Percentiles rank a stretch among this genome's conserved stretches.
These are phyloP conservation scores for Ogataea salicorniae DNA, from an alignment of 805 yeast genomes.

Conservation along the genomic window DNA sequence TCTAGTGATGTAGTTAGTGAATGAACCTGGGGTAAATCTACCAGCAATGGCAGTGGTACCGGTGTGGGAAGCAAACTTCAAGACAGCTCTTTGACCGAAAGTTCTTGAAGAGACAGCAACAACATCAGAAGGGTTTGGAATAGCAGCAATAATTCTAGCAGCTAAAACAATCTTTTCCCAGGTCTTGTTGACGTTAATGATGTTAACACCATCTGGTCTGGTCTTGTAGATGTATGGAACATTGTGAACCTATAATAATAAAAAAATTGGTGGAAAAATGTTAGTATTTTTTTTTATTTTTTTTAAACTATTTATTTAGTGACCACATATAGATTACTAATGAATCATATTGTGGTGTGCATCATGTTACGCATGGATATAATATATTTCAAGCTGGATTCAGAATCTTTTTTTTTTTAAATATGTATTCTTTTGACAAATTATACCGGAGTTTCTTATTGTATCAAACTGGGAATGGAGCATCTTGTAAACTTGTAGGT, in stretches of 20 bases:
- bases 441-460: no score
- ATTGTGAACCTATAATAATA: conserved; percentile 72
- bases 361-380: no score
- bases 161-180: conserved; percentile 99
- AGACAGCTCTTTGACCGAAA: conserved; percentile 99
- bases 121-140: conserved; percentile 97
- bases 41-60: conserved; percentile 99
- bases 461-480: no score
- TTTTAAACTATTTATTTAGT: neutral
- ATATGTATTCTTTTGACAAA: no score
- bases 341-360: no score
- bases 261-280: conserved; percentile 1
- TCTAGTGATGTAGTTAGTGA: conserved; percentile 99
- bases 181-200: conserved; percentile 97
- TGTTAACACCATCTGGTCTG: conserved; percentile 99
- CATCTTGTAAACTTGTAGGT: no score
- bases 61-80: conserved; percentile 99
- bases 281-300: conserved; percentile 2
- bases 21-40: conserved; percentile 99
- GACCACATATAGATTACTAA: no score
- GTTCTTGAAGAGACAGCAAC: conserved; percentile 99
- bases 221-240: conserved; percentile 95
- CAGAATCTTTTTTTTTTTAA: no score
- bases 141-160: conserved; percentile 99
- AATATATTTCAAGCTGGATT: no score